Evolutionary conservation across 208 protist species (phyloP).

Genomic region (Trichomonas gallinae): DNA sequence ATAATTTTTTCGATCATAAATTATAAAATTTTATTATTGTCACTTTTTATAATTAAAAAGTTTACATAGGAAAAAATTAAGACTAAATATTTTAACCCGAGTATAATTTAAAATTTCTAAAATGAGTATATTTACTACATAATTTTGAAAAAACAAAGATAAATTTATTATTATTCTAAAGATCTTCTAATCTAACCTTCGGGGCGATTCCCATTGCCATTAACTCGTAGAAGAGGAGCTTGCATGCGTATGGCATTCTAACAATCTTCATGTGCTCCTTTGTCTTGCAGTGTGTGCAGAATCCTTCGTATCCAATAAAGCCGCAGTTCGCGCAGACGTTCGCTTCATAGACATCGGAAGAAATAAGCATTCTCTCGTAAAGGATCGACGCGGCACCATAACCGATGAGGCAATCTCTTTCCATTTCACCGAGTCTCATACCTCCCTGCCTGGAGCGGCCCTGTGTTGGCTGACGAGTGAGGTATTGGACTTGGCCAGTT

Average conservation of each 20-base stretch:
- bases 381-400: constrained; percentile 46
- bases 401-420: constrained; percentile 91
- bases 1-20: too few species aligned
- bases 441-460: constrained; percentile 83
- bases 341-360: constrained; percentile 20
- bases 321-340: constrained; percentile 49
- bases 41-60: too few species aligned
- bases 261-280: constrained; percentile 48
- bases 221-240: constrained; percentile 97
- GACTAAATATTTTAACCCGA: too few species aligned
- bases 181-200: constrained; percentile 24
- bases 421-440: constrained; percentile 99
- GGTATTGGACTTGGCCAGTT: constrained; percentile 61
- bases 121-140: too few species aligned
- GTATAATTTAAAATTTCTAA: too few species aligned
- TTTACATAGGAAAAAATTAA: too few species aligned
- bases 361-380: constrained; percentile 26
- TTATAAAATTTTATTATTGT: too few species aligned
- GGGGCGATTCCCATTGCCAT: constrained; percentile 84
- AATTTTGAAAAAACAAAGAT: too few species aligned
- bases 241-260: constrained; percentile 96
- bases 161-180: too few species aligned
- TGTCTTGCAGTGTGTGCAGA: constrained; percentile 79
- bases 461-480: constrained; percentile 98
- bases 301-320: constrained; percentile 58